Percentiles rank a stretch among this genome's conserved stretches.
phyloP scores from a whole-genome alignment of 495 filamentous ascomycete genomes.

The Daldinia childiae region DNA sequence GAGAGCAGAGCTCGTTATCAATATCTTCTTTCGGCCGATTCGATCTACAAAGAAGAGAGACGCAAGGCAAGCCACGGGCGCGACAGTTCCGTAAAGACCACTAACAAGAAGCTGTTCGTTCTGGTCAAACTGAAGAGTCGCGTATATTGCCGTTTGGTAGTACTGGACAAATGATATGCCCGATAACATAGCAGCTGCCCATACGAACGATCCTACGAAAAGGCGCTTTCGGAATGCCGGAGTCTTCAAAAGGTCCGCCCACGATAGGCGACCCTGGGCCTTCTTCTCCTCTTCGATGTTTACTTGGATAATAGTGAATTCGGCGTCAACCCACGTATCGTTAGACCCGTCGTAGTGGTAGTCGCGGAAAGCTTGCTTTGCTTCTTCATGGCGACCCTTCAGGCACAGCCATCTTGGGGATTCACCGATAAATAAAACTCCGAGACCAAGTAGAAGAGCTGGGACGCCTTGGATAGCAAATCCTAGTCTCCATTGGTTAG shows the following conservation, averaged over 20 bases:
- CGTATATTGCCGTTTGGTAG: constrained; percentile 61
- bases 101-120: constrained; percentile 62
- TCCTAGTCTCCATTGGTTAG: constrained; percentile 63
- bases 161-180: constrained; percentile 65
- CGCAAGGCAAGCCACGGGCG: constrained; percentile 59
- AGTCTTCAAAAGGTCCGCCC: constrained; percentile 57
- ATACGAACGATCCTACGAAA: constrained; percentile 62
- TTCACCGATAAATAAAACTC: constrained; percentile 63
- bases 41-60: constrained; percentile 64
- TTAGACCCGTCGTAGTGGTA: constrained; percentile 60
- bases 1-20: constrained; percentile 61
- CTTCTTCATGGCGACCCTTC: constrained; percentile 58
- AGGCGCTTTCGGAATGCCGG: constrained; percentile 59
- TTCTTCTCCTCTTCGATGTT: constrained; percentile 54
- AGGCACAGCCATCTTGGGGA: constrained; percentile 67
- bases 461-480: constrained; percentile 64
- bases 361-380: constrained; percentile 51
- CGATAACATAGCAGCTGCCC: constrained; percentile 63
- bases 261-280: constrained; percentile 49
- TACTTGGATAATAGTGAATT: constrained; percentile 58
- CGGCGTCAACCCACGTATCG: constrained; percentile 54
- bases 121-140: constrained; percentile 57
- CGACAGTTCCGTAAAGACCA: constrained; percentile 62
- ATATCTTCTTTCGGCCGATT: constrained; percentile 61
- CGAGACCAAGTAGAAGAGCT: constrained; percentile 57